These are phyloP conservation scores for Zalerion maritima DNA, from an alignment of 495 filamentous ascomycete species.

Conservation along the genomic window DNA sequence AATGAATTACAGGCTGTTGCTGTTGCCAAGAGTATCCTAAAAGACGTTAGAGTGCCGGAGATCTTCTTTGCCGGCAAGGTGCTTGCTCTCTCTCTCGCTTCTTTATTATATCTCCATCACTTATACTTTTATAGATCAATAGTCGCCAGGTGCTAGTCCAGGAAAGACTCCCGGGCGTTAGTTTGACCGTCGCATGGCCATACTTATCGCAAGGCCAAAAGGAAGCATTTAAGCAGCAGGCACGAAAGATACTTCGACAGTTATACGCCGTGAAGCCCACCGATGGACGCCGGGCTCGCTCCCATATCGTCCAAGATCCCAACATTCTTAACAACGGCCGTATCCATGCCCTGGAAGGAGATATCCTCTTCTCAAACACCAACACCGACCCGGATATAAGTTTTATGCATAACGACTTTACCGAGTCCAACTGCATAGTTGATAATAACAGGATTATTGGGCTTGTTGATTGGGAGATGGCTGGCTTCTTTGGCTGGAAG, in stretches of 20 bases:
- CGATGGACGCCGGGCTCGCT: conserved; percentile 8
- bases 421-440: conserved; percentile 23
- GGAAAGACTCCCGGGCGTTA: conserved; percentile 28
- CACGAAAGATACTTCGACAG: conserved; percentile 33
- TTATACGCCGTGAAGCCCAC: conserved; percentile 11
- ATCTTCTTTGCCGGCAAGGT: conserved; percentile 31
- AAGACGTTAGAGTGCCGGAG: conserved; percentile 21
- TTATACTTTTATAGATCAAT: conserved; percentile 21
- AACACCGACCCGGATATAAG: conserved; percentile 16
- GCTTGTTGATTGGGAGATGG: conserved; percentile 32
- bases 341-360: conserved; percentile 15
- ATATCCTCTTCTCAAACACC: conserved; percentile 19
- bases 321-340: conserved; percentile 20
- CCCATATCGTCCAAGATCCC: conserved; percentile 22
- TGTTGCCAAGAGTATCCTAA: conserved; percentile 17
- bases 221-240: conserved; percentile 26
- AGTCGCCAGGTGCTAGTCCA: conserved; percentile 25
- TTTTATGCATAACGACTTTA: conserved; percentile 29
- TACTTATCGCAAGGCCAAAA: conserved; percentile 26
- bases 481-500: conserved; percentile 26
- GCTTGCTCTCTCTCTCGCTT: conserved; percentile 2
- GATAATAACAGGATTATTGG: conserved; percentile 24
- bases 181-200: conserved; percentile 27
- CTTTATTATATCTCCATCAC: conserved; percentile 5
- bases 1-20: conserved; percentile 26